Percentiles rank a stretch among this genome's conserved stretches.
These are phyloP conservation scores for Zygoascus sp. DNA, from an alignment of 1,139 yeast species.

Conservation along the genomic window DNA sequence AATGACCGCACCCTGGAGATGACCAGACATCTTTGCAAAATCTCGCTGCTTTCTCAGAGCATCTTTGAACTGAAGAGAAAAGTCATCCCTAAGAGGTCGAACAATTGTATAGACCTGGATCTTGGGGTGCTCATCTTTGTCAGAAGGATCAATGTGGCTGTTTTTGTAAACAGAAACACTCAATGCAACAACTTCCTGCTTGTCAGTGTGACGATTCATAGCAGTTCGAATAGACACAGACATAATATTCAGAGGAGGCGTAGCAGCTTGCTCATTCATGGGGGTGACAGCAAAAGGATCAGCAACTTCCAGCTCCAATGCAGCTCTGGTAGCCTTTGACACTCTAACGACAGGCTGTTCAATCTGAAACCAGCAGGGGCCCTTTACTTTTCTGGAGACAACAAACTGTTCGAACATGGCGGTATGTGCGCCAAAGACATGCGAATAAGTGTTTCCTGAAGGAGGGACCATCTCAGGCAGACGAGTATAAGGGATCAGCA, in stretches of 20 bases:
- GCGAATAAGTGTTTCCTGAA: constrained; percentile 66
- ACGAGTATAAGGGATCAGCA: constrained; percentile 66
- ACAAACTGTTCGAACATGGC: constrained; percentile 83
- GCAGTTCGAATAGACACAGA: constrained; percentile 77
- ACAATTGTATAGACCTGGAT: constrained; percentile 53
- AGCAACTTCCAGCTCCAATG: constrained; percentile 32
- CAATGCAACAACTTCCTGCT: constrained; percentile 83
- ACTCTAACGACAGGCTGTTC: constrained; percentile 56
- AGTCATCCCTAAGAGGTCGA: constrained; percentile 52
- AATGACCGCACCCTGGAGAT: constrained; percentile 18
- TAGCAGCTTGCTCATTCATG: constrained; percentile 28
- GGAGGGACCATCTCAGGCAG: constrained; percentile 10
- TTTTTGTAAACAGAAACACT: constrained; percentile 56
- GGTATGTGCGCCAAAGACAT: constrained; percentile 75
- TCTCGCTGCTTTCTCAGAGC: constrained; percentile 30
- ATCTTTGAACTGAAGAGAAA: constrained; percentile 67
- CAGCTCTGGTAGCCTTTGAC: constrained; percentile 40
- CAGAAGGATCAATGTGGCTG: constrained; percentile 59
- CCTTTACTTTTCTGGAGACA: constrained; percentile 79
- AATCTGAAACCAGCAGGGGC: constrained; percentile 94
- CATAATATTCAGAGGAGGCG: constrained; percentile 67
- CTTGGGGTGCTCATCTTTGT: constrained; percentile 27
- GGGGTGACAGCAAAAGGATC: constrained; percentile 42
- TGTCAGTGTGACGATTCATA: constrained; percentile 64
- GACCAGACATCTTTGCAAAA: constrained; percentile 10